Conservation (phyloP, 1,284 basidiomycete genomes). For the Moesziomyces sp. region DNA sequence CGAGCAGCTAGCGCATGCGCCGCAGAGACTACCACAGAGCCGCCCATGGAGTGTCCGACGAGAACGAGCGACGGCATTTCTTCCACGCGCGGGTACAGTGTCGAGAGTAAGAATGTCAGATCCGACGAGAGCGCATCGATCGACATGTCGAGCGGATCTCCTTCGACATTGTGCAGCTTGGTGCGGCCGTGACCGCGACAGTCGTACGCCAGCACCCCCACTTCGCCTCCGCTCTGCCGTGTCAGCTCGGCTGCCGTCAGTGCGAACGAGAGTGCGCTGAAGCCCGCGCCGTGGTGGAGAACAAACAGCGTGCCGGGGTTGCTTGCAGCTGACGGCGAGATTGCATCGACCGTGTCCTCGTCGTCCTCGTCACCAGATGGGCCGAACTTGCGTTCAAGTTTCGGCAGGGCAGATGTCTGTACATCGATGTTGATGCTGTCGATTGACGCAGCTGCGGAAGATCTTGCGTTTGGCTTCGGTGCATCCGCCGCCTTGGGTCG, state of each 20-base stretch:
- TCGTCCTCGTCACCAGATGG: conserved; percentile 66
- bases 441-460: conserved; percentile 5
- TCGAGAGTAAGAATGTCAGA: conserved; percentile 35
- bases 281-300: conserved; percentile 94
- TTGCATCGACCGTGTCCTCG: conserved; percentile 59
- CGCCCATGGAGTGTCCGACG: conserved; percentile 69
- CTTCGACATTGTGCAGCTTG: conserved; percentile 1
- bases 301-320: conserved; percentile 78
- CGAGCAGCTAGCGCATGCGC: conserved; percentile 41
- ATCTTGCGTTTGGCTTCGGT: not conserved
- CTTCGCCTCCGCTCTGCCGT: conserved; percentile 75
- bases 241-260: conserved; percentile 82
- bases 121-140: conserved; percentile 52
- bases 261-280: conserved; percentile 87
- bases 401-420: conserved; percentile 16
- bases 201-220: conserved; percentile 86
- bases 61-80: conserved; percentile 55
- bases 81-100: conserved; percentile 43
- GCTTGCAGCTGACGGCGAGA: conserved; percentile 37
- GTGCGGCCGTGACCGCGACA: conserved; percentile 81
- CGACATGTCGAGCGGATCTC: conserved; percentile 53
- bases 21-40: conserved; percentile 55
- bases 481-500: conserved; percentile 8
- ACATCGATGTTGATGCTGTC: conserved; percentile 13
- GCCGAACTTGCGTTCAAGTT: conserved; percentile 54